These are phyloP conservation scores for Micractinium sp. DNA, from an alignment of 139 green algal species.

Conservation along the genomic window DNA sequence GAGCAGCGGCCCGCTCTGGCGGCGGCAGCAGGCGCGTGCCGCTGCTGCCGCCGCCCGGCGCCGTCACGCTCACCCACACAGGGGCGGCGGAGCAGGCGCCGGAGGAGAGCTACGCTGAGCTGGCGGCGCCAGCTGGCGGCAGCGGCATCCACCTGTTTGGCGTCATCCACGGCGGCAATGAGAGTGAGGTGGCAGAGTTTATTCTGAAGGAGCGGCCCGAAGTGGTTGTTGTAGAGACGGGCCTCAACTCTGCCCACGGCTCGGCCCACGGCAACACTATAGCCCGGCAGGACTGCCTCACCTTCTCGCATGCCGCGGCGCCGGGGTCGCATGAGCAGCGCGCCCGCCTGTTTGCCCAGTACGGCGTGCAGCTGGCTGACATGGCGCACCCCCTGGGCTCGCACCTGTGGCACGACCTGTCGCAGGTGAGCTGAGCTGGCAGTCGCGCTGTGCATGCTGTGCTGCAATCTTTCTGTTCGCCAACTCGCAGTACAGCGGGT, in stretches of 20 bases:
- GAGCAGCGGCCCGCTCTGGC: neutral
- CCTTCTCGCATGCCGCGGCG: neutral
- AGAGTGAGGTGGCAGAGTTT: slow-evolving; percentile 20
- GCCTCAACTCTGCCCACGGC: slow-evolving; percentile 65
- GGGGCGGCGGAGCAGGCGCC: neutral
- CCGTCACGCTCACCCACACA: neutral
- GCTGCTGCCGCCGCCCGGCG: neutral
- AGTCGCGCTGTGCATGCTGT: neutral
- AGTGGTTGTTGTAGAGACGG: slow-evolving; percentile 24
- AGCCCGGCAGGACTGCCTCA: slow-evolving; percentile 37
- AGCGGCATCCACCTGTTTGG: slow-evolving; percentile 52
- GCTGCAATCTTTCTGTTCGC: too few species aligned
- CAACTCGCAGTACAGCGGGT: too few species aligned
- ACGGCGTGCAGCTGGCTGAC: slow-evolving; percentile 41
- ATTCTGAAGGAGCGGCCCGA: slow-evolving; percentile 14
- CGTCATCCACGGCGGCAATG: slow-evolving; percentile 32
- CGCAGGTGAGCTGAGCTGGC: neutral
- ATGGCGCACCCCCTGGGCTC: slow-evolving; percentile 19
- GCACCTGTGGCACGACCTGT: slow-evolving; percentile 43
- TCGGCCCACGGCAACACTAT: slow-evolving; percentile 48
- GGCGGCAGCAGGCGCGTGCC: too few species aligned
- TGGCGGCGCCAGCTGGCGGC: slow-evolving; percentile 26
- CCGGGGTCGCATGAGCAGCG: slow-evolving; percentile 8
- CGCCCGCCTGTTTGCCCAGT: slow-evolving; percentile 33
- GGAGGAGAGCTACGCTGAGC: neutral